Evolutionary conservation across 257 asterid genomes (phyloP).

Genomic region (Solanum chaucha): DNA sequence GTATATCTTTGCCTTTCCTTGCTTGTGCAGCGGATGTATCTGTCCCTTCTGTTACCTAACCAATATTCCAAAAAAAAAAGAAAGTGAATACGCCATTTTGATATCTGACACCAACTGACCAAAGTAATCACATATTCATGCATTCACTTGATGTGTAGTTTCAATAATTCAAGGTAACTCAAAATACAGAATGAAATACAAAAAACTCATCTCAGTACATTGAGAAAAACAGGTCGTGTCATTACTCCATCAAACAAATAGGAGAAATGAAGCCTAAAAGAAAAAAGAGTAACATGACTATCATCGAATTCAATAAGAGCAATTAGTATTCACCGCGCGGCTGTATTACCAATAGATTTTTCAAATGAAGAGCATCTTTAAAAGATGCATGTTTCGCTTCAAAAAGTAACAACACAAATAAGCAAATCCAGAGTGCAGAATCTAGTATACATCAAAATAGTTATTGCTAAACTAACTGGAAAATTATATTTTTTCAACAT

Average conservation of each 20-base stretch:
- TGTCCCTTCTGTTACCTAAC: constrained; percentile 53
- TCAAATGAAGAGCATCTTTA: not conserved
- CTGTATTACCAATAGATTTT: not conserved
- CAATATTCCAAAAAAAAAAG: not conserved
- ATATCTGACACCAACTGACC: not conserved
- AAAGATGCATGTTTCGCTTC: not conserved
- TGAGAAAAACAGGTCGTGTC: not conserved
- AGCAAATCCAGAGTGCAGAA: not conserved
- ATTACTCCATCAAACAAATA: not conserved
- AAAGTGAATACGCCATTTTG: not conserved
- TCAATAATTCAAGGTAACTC: not conserved
- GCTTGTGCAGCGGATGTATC: constrained; percentile 77
- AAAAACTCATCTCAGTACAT: not conserved
- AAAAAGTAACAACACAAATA: not conserved
- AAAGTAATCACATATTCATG: not conserved
- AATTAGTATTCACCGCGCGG: not conserved
- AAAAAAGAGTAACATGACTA: not conserved
- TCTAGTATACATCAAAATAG: not conserved
- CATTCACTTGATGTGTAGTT: not conserved
- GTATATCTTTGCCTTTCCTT: constrained; percentile 73
- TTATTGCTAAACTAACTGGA: not conserved
- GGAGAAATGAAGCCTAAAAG: not conserved
- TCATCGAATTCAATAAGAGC: not conserved
- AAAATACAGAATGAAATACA: not conserved
- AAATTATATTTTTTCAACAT: not conserved